Conservation (phyloP, 2,329 filamentous ascomycete species). For the Arthrobotrys sinensis region DNA sequence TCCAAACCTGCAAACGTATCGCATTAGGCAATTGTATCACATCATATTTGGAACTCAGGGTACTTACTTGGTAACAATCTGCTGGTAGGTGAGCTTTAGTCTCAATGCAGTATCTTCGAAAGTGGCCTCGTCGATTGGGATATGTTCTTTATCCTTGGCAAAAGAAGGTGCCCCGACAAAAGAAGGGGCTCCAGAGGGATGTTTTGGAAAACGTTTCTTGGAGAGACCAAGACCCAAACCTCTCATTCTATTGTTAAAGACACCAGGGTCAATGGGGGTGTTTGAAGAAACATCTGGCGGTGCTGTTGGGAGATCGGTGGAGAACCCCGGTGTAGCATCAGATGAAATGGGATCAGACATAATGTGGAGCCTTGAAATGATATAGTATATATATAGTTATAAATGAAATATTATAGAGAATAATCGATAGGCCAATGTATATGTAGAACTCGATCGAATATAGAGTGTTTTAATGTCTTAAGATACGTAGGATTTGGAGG, state of each 20-base stretch:
- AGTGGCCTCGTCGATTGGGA: background rate
- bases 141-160: background rate
- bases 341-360: background rate
- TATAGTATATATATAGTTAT: background rate
- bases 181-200: background rate
- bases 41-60: background rate
- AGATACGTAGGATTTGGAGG: background rate
- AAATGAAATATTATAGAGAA: background rate
- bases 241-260: constrained; percentile 35
- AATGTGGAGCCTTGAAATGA: background rate
- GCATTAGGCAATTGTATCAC: background rate
- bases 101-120: constrained; percentile 36
- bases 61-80: constrained; percentile 32
- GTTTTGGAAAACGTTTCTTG: constrained; percentile 1
- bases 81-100: constrained; percentile 30
- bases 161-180: background rate
- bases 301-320: background rate
- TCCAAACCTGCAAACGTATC: constrained; percentile 12
- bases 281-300: background rate
- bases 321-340: background rate
- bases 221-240: constrained; percentile 14
- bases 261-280: constrained; percentile 24
- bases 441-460: too few species aligned
- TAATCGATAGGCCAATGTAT: background rate
- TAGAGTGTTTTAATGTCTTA: background rate